Conservation (phyloP, 345 rosid species). For the Arabis alpina region DNA sequence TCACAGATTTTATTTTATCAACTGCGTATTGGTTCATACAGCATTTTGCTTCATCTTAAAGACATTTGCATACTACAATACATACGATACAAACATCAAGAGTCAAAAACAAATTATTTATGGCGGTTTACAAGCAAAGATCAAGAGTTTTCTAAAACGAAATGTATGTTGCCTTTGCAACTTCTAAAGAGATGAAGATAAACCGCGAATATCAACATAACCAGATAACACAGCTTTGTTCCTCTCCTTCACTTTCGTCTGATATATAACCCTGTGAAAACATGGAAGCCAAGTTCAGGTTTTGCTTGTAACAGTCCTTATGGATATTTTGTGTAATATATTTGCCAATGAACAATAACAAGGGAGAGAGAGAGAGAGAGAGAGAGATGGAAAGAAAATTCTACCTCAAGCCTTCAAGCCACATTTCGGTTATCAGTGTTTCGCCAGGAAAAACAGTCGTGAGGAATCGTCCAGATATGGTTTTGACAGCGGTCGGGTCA, state of each 20-base stretch:
- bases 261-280: conserved; percentile 69
- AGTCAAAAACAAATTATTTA: not conserved
- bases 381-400: not conserved
- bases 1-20: not conserved
- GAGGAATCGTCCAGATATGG: conserved; percentile 74
- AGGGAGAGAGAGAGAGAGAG: not conserved
- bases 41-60: not conserved
- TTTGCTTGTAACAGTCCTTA: not conserved
- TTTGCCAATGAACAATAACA: not conserved
- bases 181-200: conserved; percentile 54
- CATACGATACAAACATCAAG: not conserved
- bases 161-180: conserved; percentile 16
- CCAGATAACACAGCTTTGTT: conserved; percentile 69
- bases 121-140: conserved; percentile 7
- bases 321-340: not conserved
- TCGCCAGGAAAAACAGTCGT: conserved; percentile 86
- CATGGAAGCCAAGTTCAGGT: conserved; percentile 23
- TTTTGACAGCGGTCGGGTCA: conserved; percentile 60
- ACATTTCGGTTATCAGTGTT: conserved; percentile 79
- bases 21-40: not conserved
- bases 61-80: not conserved
- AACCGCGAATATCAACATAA: conserved; percentile 57
- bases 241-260: conserved; percentile 69
- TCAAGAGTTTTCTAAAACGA: conserved; percentile 5
- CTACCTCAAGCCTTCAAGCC: conserved; percentile 82